Base-by-base conservation (phyloP, 306 rosid genomes). In the Citrullus mucosospermus region DNA sequence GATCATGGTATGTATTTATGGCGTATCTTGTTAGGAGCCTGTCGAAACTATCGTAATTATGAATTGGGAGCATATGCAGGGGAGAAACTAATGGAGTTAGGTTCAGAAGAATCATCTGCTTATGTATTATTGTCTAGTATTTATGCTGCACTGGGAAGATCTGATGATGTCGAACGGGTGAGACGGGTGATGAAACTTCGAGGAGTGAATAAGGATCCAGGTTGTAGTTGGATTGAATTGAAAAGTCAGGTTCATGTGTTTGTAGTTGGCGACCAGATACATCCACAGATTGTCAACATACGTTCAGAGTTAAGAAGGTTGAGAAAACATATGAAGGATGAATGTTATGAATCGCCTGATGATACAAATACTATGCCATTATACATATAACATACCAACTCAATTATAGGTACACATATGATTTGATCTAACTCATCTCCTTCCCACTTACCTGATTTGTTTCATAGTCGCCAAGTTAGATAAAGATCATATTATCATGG, bases 201-300 rank as follows among this genome's bases (percentile, higher is more conserved):
- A 70, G 93, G 98, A 75, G 96, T 89, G 66, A 84, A 77, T 50
- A 93, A 93, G 78, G 92, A 93, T 84, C 97, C 93, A 54, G 97
- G 97, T 12, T 93, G 98, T 81, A 93, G 98, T 82, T 93, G 98
- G 98, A 88, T 91, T 78, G 96, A 93, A 80, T 53, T 91, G 85
- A 89, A 86, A 82, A 88, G 84, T 80, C 86, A 80, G 77, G 90
- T 89, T 86, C 93, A 93, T 85, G 97, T 93, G 60, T 93, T 93
- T 80, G 93, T 93, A 78, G 98, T 86, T 84, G 91, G 90, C 9
- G 98, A 93, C 80, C 85, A 82, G 80, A 89, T 85, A 91, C 98
- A 93, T 67, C 98, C 97, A 0, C 89, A 82, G 44, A 88, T 90
- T 55, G 88, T 79, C 68, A 87, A 88, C 73, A 81, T 92, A 77